Conservation (phyloP, 306 rosid species). For the Potentilla sterilis region DNA sequence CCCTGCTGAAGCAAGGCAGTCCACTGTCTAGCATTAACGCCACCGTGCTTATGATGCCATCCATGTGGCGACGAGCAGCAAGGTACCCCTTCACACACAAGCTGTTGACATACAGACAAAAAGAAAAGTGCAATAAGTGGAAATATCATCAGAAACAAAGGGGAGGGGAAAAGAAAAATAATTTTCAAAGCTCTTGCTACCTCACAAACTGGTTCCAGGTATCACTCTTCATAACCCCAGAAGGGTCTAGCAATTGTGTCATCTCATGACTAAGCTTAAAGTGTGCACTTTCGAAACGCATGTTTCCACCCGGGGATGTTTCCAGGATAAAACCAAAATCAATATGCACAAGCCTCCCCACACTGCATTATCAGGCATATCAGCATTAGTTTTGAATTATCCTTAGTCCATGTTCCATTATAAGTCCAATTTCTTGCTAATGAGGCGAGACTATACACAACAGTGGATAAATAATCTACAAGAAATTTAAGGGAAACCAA, state of each 20-base stretch:
- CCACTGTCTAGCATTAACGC: conserved; percentile 92
- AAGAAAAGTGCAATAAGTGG: not conserved
- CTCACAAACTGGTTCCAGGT: conserved; percentile 93
- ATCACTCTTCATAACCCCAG: conserved; percentile 92
- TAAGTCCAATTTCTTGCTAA: not conserved
- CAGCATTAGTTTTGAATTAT: conserved; percentile 17
- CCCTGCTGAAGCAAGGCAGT: conserved; percentile 95
- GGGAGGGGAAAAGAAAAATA: not conserved
- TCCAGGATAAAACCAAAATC: conserved; percentile 97
- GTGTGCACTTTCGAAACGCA: conserved; percentile 99
- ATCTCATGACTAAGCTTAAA: conserved; percentile 98
- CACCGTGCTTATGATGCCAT: conserved; percentile 79
- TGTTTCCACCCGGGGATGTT: conserved; percentile 96
- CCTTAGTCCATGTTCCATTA: not conserved
- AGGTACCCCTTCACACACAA: conserved; percentile 97
- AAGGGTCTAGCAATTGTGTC: conserved; percentile 96
- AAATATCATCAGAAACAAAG: not conserved
- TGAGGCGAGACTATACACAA: not conserved
- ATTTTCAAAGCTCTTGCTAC: conserved; percentile 33
- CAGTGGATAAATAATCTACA: not conserved
- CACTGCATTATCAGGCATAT: conserved; percentile 51
- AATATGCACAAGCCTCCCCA: conserved; percentile 89
- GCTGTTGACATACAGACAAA: conserved; percentile 34
- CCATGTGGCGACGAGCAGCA: conserved; percentile 84
- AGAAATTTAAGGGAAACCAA: not conserved